Base-by-base conservation (phyloP, 495 filamentous ascomycete species). In the Durotheca rogersii region DNA sequence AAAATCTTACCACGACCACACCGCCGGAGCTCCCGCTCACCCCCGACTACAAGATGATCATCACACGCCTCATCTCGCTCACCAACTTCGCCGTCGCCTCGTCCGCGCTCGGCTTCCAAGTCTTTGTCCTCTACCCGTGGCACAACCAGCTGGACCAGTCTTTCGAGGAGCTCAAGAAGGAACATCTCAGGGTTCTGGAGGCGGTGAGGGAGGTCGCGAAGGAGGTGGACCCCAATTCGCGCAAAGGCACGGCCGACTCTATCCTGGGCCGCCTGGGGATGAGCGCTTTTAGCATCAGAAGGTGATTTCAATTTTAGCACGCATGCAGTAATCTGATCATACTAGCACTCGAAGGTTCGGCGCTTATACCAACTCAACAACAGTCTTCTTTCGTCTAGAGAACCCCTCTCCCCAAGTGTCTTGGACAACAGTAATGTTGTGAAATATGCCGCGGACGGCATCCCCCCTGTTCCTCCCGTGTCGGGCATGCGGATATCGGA, bases 61-160 rank as follows among this genome's bases (percentile, higher is more conserved):
- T 59, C 41, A 81, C 81, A 2, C 80, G 81, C 47, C 64, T 72
- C 1, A 74, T 84, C 53, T 83, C 81, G 17, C 18, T 83, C 35
- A 80, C 77, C 25, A 85, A 85, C 66, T 84, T 85, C 55, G 59
- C 71, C 40, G 74, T 85, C 48, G 81, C 78, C 40, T 71, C 72
- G 16, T 79, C 79, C n/a, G 82, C 82, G 0, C 69, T 85, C 6
- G 66, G 66, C 27, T 85, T 85, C 60, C 82, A 85, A 66, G 81
- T 83, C 38, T 77, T 74, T 55, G 81, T 85, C 25, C 63, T 85
- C 11, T 85, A 85, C 58, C 82, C 82, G 19, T 85, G 82, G 82
- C 82, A 85, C 61, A 70, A 81, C 29, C 64, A 77, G 52, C 68
- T 85, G n/a, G 80, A 84, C 51, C 68, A 81, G 1, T 76, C 77